Evolutionary conservation across 2,329 filamentous ascomycete genomes (phyloP), one percentile per base, ranked within the genome.

Genomic region (Hypoxylon sp.): DNA sequence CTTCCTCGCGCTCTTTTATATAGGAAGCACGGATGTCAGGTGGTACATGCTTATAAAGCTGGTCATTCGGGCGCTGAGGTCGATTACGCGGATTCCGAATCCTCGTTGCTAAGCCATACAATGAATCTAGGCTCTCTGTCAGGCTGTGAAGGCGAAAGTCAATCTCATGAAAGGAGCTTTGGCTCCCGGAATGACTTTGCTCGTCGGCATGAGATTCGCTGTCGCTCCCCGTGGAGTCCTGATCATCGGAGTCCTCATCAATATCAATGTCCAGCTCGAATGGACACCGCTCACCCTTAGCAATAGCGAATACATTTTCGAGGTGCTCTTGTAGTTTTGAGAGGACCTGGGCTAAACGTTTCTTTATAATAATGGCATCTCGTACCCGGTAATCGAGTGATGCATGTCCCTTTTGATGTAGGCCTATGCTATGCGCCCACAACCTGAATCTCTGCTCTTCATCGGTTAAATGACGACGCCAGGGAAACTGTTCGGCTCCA

Each of bases 381-480:
- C 69, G 60, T 7, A 70, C 62, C n/a, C 69, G 60, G 41, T 72
- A 72, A 45, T 72, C 69, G 4, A 72, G 52, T 5, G 69, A 72
- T n/a, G 69, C 65, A 30, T 72, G 69, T 4, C 67, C 69, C 13
- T 52, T 21, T 6, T 68, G 65, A n/a, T 48, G 38, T 6, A 72
- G 46, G 2, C 69, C 67, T 4, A 72, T 45, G 17, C 21, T 70
- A 11, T 63, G 56, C 2, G 69, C 67, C 69, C 69, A 72, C 11
- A 70, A 45, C 38, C 55, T 55, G 28, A 70, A 70, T 46, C 68
- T 56, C 41, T 67, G 45, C 11, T 56, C 53, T 43, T 63, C 59
- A 14, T 32, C 17, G 17, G 10, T 36, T 10, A 67, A 10, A 1
- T 32, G 34, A 23, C 28, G 53, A 17, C 36, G 19, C 21, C 13